Percentiles rank a stretch among this genome's conserved stretches.
phyloP scores from a whole-genome alignment of 202 grass and related monocot species.

The Setaria viridis region DNA sequence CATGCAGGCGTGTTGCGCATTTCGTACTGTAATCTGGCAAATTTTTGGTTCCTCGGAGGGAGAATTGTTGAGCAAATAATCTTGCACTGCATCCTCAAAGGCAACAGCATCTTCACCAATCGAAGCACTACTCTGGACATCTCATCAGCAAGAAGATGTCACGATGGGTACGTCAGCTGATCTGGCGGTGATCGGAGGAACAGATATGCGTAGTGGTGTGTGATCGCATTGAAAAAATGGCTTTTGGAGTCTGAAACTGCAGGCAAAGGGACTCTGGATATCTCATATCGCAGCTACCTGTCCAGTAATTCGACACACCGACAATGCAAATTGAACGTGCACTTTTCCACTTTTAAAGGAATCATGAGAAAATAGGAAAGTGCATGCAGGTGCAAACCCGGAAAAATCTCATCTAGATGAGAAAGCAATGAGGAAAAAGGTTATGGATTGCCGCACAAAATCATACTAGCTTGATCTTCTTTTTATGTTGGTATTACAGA shows the following conservation, averaged over 20 bases:
- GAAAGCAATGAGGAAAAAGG: neutral
- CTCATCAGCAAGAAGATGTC: too few relatives aligned
- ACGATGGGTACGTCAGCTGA: too few relatives aligned
- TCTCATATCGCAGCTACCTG: neutral
- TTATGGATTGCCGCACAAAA: too few relatives aligned
- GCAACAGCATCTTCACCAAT: neutral
- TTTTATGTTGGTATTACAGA: neutral
- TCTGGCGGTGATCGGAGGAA: neutral
- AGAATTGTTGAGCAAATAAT: neutral
- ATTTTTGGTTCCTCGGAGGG: neutral
- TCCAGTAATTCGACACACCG: neutral
- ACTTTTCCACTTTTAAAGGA: neutral
- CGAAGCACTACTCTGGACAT: too few relatives aligned
- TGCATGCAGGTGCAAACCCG: neutral
- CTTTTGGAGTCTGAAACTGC: too few relatives aligned
- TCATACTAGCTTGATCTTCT: too few relatives aligned
- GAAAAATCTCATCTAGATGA: neutral
- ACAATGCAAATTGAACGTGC: neutral
- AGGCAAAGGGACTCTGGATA: too few relatives aligned
- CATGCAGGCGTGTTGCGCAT: constrained; percentile 8
- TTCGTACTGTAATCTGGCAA: neutral
- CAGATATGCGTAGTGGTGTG: too few relatives aligned
- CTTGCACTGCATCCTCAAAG: neutral
- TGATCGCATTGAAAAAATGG: too few relatives aligned
- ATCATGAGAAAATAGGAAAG: neutral